Evolutionary conservation across 2,329 filamentous ascomycete genomes (phyloP), one percentile per base, ranked within the genome.

Genomic region (Aspergillus transmontanensis): DNA sequence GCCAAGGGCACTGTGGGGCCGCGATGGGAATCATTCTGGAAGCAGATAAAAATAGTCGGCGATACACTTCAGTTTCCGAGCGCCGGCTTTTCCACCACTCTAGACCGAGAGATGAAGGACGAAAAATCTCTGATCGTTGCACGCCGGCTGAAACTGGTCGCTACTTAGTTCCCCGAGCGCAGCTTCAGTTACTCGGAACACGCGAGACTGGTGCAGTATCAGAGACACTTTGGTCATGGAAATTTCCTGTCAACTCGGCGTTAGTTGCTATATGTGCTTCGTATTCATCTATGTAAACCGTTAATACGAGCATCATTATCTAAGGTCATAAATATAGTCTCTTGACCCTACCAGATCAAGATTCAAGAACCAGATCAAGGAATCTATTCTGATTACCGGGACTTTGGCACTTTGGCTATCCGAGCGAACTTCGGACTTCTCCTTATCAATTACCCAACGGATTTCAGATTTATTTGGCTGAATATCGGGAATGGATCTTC

Each of bases 401-500:
- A 3, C 26, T 48, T 14, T 9, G 28, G 16, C 12, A 30, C 23
- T 1, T 34, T 32, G 41, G 12, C 39, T 28, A 12, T 36, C 19
- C 10, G 39, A 50, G 32, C 30, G 46, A 16, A 21, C 10, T 41
- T 39, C 26, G 6, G 39, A 57, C 41, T 30, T 56, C 23, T 11
- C 21, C 21, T 36, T 16, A 19, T 45, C 54, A 57, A 57, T 50
- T 28, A 19, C 23, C 26, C 59, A 26, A 32, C 28, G 45, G 11
- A 16, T 26, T 30, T 6, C 30, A 21, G 28, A 51, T 28, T 55
- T 43, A 39, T 6, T 45, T 51, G n/a, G 3, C 19, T 21, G 16
- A 36, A 23, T 4, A 36, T n/a, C 10, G 19, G 10, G 32, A 16
- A 63, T 66, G 60, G 60, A 68, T n/a, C 30, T 66, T 6, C 60